phyloP scores from a whole-genome alignment of 2,329 filamentous ascomycete species.

The Talaromyces funiculosus region DNA sequence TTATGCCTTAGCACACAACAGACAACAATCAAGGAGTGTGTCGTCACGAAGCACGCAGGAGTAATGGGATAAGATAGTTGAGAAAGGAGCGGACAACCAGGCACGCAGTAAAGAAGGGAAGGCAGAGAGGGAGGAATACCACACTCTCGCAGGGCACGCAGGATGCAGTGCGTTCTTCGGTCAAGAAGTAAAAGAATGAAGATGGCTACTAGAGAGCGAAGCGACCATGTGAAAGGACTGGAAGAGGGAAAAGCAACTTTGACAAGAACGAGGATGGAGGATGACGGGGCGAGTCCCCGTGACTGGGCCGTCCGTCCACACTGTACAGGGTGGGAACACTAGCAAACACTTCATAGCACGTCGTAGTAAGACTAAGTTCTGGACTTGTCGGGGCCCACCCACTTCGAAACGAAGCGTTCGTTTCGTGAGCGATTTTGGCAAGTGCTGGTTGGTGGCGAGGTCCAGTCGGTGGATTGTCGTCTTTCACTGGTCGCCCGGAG shows the following conservation, averaged over 20 bases:
- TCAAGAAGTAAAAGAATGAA: constrained; percentile 4
- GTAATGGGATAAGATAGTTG: constrained; percentile 18
- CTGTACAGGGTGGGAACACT: background rate
- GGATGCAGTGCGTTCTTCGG: background rate
- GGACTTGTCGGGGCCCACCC: background rate
- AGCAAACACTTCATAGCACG: background rate
- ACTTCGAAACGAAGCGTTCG: background rate
- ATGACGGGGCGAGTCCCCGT: constrained; percentile 1
- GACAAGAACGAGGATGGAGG: constrained; percentile 7
- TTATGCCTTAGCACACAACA: background rate
- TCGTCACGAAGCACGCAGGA: constrained; percentile 15
- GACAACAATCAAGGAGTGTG: constrained; percentile 6
- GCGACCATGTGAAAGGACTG: constrained; percentile 12
- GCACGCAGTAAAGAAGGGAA: constrained; percentile 22
- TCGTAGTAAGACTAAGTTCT: background rate
- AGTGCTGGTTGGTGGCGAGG: background rate
- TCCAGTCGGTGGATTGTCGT: background rate
- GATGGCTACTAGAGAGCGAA: constrained; percentile 7
- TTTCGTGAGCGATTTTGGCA: background rate
- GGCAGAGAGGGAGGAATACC: constrained; percentile 9
- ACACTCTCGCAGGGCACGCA: constrained; percentile 7
- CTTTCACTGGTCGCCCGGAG: background rate
- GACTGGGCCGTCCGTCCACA: background rate
- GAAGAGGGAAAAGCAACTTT: constrained; percentile 16
- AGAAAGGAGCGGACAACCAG: constrained; percentile 38